Conservation (phyloP, 2,329 filamentous ascomycete species). For the Anisogramma anomala region DNA sequence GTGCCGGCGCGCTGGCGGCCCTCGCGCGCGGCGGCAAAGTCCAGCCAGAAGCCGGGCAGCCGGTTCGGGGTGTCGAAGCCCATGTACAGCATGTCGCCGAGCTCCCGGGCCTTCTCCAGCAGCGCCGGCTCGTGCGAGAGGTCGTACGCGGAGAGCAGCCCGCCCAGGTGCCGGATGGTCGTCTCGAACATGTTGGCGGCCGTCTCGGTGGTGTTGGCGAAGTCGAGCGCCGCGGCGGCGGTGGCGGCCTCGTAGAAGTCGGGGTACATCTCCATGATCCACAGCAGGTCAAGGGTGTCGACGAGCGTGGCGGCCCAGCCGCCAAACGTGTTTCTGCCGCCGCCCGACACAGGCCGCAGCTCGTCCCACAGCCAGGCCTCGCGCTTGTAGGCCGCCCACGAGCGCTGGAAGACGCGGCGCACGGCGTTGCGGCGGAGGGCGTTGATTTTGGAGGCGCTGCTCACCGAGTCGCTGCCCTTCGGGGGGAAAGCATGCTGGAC, state of each 20-base stretch:
- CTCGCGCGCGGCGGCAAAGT: conserved; percentile 30
- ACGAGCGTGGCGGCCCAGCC: conserved; percentile 88
- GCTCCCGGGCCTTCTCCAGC: conserved; percentile 65
- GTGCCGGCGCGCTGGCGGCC: conserved; percentile 25
- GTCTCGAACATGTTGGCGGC: conserved; percentile 75
- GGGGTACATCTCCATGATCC: conserved; percentile 69
- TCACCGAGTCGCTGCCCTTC: not conserved
- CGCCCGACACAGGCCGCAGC: conserved; percentile 58
- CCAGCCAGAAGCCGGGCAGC: conserved; percentile 45
- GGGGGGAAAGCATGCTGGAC: conserved; percentile 62
- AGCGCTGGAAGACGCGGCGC: conserved; percentile 30
- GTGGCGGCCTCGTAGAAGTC: conserved; percentile 68
- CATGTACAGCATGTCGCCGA: conserved; percentile 64
- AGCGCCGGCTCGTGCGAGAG: conserved; percentile 61
- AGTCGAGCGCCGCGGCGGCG: conserved; percentile 57
- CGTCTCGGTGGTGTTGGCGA: conserved; percentile 60
- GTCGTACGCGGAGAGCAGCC: conserved; percentile 76
- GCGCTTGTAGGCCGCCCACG: conserved; percentile 72
- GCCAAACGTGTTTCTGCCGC: conserved; percentile 72
- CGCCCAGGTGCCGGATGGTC: conserved; percentile 81
- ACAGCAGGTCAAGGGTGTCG: conserved; percentile 70
- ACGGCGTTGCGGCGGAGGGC: conserved; percentile 10
- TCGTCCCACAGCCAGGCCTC: conserved; percentile 83
- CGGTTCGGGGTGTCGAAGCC: conserved; percentile 37
- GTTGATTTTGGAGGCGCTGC: not conserved